Conservation (phyloP, 2,329 filamentous ascomycete genomes). For the Scytalidium sp. region DNA sequence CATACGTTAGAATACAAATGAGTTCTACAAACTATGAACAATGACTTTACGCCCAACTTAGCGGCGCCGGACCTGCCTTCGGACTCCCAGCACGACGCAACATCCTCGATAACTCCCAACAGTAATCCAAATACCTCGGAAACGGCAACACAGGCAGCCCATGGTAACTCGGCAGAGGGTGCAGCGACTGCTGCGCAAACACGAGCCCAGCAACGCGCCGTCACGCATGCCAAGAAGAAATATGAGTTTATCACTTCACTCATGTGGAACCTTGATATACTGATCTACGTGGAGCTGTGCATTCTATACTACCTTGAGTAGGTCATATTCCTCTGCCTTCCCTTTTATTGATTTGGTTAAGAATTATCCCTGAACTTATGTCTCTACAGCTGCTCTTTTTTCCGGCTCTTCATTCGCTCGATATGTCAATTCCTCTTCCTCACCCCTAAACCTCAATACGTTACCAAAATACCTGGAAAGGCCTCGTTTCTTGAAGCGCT, state of each 20-base stretch:
- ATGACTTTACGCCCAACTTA: slow-evolving; percentile 44
- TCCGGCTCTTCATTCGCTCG: slow-evolving; percentile 57
- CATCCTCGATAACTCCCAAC: slow-evolving; percentile 4
- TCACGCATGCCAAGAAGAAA: slow-evolving; percentile 48
- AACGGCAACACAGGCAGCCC: not conserved
- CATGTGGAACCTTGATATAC: slow-evolving; percentile 57
- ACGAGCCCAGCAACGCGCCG: slow-evolving; percentile 27
- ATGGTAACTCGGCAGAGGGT: not conserved
- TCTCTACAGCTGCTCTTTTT: slow-evolving; percentile 67
- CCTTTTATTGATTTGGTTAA: not conserved
- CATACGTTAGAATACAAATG: slow-evolving; percentile 10
- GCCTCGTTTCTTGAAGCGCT: slow-evolving; percentile 56
- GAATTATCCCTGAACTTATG: not conserved
- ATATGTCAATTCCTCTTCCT: slow-evolving; percentile 61
- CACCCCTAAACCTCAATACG: slow-evolving; percentile 53
- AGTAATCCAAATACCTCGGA: slow-evolving; percentile 1
- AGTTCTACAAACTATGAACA: slow-evolving; percentile 40
- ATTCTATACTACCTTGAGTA: slow-evolving; percentile 71
- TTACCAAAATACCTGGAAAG: slow-evolving; percentile 51
- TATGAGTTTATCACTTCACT: slow-evolving; percentile 56
- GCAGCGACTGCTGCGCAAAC: slow-evolving; percentile 8
- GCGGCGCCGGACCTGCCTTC: slow-evolving; percentile 29
- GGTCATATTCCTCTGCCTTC: slow-evolving; percentile 23
- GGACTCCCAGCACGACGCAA: slow-evolving; percentile 12
- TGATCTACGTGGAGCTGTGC: slow-evolving; percentile 63